Percentiles rank a stretch among this genome's conserved stretches.
Evolutionary conservation across 108 stramenopile genomes (phyloP).

Genomic region (Pseudonitzschia multiseries): DNA sequence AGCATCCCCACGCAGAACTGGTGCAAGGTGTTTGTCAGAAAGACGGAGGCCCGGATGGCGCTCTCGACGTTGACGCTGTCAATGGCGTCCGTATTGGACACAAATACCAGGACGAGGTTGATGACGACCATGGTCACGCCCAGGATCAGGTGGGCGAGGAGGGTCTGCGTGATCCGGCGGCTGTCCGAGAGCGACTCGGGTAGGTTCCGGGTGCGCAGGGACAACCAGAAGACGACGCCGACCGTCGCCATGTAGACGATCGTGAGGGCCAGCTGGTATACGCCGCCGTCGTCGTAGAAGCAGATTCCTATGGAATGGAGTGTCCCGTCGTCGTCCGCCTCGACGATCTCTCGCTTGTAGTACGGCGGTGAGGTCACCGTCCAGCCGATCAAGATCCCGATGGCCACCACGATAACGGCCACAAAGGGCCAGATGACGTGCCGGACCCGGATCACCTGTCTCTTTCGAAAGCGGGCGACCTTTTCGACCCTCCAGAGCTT

Average conservation of each 20-base stretch:
- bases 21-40: not conserved
- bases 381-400: slow-evolving; percentile 12
- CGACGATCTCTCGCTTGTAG: not conserved
- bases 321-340: not conserved
- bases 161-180: slow-evolving; percentile 12
- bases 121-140: not conserved
- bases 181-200: slow-evolving; percentile 24
- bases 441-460: slow-evolving; percentile 6
- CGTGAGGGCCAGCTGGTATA: not conserved
- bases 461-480: slow-evolving; percentile 19
- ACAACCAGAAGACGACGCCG: slow-evolving; percentile 9
- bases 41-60: not conserved
- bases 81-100: not conserved
- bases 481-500: slow-evolving; percentile 26
- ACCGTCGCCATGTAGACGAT: not conserved
- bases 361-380: not conserved
- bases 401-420: not conserved
- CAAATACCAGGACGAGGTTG: not conserved
- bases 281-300: slow-evolving; percentile 1
- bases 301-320: slow-evolving; percentile 7
- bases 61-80: not conserved
- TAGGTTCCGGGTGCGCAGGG: slow-evolving; percentile 14
- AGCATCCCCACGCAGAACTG: not conserved
- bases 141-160: slow-evolving; percentile 13
- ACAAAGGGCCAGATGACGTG: slow-evolving; percentile 17